Evolutionary conservation across 495 filamentous ascomycete genomes (phyloP).

Genomic region (Apodospora peruviana): DNA sequence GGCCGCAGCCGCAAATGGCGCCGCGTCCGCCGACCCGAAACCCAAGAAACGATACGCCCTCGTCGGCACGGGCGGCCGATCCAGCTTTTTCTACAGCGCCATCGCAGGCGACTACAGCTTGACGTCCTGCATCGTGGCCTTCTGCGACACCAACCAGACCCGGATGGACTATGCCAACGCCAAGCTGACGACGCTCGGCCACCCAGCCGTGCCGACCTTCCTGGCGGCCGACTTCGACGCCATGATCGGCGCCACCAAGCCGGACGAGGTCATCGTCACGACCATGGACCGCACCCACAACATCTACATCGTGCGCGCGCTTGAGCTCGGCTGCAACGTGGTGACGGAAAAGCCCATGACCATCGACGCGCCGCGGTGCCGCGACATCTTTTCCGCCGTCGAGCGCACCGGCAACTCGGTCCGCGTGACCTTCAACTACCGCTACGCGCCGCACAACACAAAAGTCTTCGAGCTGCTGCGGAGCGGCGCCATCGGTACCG

Average conservation of each 20-base stretch:
- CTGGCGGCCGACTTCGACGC: constrained; percentile 45
- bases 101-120: constrained; percentile 42
- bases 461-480: constrained; percentile 43
- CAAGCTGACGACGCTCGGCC: constrained; percentile 26
- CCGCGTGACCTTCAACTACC: constrained; percentile 47
- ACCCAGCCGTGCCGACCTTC: constrained; percentile 42
- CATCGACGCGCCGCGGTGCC: constrained; percentile 49
- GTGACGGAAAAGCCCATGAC: constrained; percentile 57
- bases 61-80: constrained; percentile 39
- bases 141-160: constrained; percentile 46
- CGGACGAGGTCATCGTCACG: constrained; percentile 53
- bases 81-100: constrained; percentile 52
- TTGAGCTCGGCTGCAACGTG: constrained; percentile 52
- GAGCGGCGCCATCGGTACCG: constrained; percentile 45
- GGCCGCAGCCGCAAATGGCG: too few relatives aligned
- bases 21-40: too few relatives aligned
- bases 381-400: constrained; percentile 41
- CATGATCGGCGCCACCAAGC: constrained; percentile 48
- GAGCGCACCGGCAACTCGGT: constrained; percentile 30
- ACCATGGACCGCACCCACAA: constrained; percentile 56
- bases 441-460: constrained; percentile 48
- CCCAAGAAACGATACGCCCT: constrained; percentile 37
- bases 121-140: constrained; percentile 44
- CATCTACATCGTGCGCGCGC: constrained; percentile 47
- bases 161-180: constrained; percentile 40